Percentiles rank a stretch among this genome's conserved stretches.
Evolutionary conservation across 305 asterid species (phyloP).

Genomic region (Plantago rigida): DNA sequence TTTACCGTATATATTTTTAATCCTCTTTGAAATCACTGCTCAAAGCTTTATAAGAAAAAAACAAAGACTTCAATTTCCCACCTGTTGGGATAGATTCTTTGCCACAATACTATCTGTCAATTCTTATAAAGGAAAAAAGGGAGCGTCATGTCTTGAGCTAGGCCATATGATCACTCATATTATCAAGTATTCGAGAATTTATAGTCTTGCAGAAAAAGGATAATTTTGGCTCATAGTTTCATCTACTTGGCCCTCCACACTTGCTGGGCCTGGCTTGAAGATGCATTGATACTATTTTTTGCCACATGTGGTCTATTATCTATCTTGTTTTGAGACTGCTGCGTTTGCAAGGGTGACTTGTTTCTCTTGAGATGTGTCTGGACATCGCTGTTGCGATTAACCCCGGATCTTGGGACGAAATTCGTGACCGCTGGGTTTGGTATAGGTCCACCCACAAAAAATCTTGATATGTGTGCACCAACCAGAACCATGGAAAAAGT

Average conservation of each 20-base stretch:
- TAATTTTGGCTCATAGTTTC: background rate
- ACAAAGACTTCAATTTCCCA: no score
- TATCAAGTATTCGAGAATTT: no score
- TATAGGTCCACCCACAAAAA: slow-evolving; percentile 27
- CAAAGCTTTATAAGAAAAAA: no score
- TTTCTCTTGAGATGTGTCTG: slow-evolving; percentile 29
- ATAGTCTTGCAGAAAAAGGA: background rate
- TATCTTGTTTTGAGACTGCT: slow-evolving; percentile 29
- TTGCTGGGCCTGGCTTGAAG: slow-evolving; percentile 37
- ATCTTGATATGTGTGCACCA: slow-evolving; percentile 39
- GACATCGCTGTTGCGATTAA: slow-evolving; percentile 29
- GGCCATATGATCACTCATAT: no score
- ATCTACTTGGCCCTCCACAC: slow-evolving; percentile 42
- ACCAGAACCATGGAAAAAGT: slow-evolving; percentile 38
- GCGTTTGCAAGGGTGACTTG: slow-evolving; percentile 24
- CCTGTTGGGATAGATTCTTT: no score
- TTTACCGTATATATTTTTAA: no score
- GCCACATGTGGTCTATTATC: slow-evolving; percentile 24
- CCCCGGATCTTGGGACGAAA: slow-evolving; percentile 12
- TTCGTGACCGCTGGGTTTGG: slow-evolving; percentile 24
- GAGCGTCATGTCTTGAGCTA: no score
- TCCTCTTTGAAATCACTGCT: no score
- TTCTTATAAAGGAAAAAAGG: no score
- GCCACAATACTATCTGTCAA: no score
- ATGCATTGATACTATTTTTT: slow-evolving; percentile 27